Conservation (phyloP, 2,329 filamentous ascomycete genomes). For the Penicillium hesseltinei region DNA sequence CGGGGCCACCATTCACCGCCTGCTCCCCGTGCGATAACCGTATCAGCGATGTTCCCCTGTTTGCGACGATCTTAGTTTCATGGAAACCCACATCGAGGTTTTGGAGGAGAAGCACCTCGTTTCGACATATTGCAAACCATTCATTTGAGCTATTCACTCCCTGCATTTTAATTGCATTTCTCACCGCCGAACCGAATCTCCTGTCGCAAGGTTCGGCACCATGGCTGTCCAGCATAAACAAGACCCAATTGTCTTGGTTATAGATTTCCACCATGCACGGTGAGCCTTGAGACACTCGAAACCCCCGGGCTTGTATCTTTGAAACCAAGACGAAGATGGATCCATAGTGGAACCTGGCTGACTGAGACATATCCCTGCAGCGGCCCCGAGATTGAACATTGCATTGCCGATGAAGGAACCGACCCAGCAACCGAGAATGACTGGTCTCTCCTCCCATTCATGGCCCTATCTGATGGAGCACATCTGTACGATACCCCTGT, state of each 20-base stretch:
- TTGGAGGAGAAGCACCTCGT: slow-evolving; percentile 11
- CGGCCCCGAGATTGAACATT: slow-evolving; percentile 90
- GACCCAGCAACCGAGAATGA: slow-evolving; percentile 83
- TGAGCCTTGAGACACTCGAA: slow-evolving; percentile 26
- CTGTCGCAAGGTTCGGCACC: slow-evolving; percentile 15
- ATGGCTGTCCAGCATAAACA: slow-evolving; percentile 49
- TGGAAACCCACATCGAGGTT: slow-evolving; percentile 8
- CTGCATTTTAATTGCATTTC: background rate
- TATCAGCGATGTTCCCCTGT: slow-evolving; percentile 22
- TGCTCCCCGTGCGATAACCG: slow-evolving; percentile 20
- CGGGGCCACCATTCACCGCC: slow-evolving; percentile 21
- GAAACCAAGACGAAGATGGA: background rate
- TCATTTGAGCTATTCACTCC: slow-evolving; percentile 1
- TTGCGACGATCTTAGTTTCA: slow-evolving; percentile 11
- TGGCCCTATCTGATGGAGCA: slow-evolving; percentile 93
- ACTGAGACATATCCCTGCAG: slow-evolving; percentile 39
- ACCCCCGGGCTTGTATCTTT: background rate
- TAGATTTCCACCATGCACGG: slow-evolving; percentile 78
- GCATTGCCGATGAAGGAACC: slow-evolving; percentile 75
- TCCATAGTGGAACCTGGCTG: background rate
- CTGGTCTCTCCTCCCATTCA: slow-evolving; percentile 90
- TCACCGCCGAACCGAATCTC: background rate
- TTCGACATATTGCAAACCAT: slow-evolving; percentile 2
- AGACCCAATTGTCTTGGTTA: slow-evolving; percentile 70
- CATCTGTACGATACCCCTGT: slow-evolving; percentile 66